Conservation (phyloP, 1,284 basidiomycete genomes). For the Stygiomarasmius scandens region DNA sequence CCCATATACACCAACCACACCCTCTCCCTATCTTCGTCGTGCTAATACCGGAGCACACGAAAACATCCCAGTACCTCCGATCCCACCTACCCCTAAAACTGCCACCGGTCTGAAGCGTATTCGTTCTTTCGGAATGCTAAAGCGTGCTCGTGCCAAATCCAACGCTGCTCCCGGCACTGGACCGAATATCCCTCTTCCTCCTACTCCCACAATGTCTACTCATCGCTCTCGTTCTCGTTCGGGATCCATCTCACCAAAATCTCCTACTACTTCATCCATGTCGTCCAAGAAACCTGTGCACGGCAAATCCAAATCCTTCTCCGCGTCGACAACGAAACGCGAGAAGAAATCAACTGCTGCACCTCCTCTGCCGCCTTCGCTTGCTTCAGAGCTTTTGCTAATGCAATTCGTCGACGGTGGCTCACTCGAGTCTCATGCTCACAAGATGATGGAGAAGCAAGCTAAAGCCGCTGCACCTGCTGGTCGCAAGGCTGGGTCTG, state of each 20-base stretch:
- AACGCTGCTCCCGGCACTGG: conserved; percentile 23
- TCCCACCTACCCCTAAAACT: conserved; percentile 29
- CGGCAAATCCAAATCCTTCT: conserved; percentile 9
- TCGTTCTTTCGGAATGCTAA: conserved; percentile 47
- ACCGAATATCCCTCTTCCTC: conserved; percentile 14
- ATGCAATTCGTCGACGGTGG: conserved; percentile 72
- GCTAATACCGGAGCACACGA: not conserved
- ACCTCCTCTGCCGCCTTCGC: conserved; percentile 45
- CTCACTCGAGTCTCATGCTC: conserved; percentile 55
- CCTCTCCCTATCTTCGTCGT: conserved; percentile 29
- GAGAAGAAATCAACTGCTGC: conserved; percentile 35
- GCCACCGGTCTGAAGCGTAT: conserved; percentile 36
- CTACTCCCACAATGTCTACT: not conserved
- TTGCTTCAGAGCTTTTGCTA: conserved; percentile 64
- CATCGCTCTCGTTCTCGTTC: conserved; percentile 16
- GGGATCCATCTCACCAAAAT: conserved; percentile 1
- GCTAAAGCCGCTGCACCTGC: conserved; percentile 41
- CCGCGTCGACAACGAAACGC: conserved; percentile 43
- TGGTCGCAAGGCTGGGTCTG: conserved; percentile 9
- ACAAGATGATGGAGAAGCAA: conserved; percentile 55
- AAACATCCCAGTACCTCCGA: conserved; percentile 32
- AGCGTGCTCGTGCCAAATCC: conserved; percentile 36
- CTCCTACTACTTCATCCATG: not conserved
- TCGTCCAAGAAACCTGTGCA: conserved; percentile 2
- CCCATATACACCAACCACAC: conserved; percentile 50